phyloP scores from a whole-genome alignment of 1,284 basidiomycete genomes.

The Paramarasmius palmivorus region DNA sequence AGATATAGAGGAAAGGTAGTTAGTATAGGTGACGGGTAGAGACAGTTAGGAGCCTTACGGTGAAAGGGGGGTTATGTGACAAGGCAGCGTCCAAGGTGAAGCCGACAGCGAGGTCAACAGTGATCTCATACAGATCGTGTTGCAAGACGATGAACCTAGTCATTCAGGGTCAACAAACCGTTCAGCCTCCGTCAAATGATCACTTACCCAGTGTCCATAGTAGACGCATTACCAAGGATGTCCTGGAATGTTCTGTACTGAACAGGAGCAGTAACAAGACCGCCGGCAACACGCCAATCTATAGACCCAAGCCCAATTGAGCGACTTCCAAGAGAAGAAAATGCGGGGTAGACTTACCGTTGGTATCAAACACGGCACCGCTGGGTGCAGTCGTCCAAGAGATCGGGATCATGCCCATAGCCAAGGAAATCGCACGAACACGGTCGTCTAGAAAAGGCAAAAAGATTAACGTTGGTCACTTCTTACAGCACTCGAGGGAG shows the following conservation, averaged over 20 bases:
- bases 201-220: constrained; percentile 53
- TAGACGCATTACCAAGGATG: constrained; percentile 63
- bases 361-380: constrained; percentile 77
- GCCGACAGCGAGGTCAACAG: constrained; percentile 86
- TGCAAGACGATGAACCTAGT: constrained; percentile 85
- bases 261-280: constrained; percentile 57
- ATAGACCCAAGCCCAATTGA: constrained; percentile 12
- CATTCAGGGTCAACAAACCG: constrained; percentile 1
- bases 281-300: constrained; percentile 86
- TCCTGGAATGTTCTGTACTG: constrained; percentile 59
- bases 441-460: constrained; percentile 72
- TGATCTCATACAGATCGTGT: constrained; percentile 85
- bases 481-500: constrained; percentile 12
- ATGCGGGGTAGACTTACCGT: constrained; percentile 43
- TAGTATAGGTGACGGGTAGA: not conserved
- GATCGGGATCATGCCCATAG: constrained; percentile 81
- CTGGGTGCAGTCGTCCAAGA: constrained; percentile 72
- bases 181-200: too few species aligned
- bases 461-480: constrained; percentile 9
- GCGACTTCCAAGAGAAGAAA: not conserved
- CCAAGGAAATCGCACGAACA: constrained; percentile 80
- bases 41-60: constrained; percentile 36
- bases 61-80: constrained; percentile 59
- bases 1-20: constrained; percentile 1
- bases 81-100: constrained; percentile 80